These are phyloP conservation scores for Bryopsis sp. DNA, from an alignment of 139 green algal species.

Conservation along the genomic window DNA sequence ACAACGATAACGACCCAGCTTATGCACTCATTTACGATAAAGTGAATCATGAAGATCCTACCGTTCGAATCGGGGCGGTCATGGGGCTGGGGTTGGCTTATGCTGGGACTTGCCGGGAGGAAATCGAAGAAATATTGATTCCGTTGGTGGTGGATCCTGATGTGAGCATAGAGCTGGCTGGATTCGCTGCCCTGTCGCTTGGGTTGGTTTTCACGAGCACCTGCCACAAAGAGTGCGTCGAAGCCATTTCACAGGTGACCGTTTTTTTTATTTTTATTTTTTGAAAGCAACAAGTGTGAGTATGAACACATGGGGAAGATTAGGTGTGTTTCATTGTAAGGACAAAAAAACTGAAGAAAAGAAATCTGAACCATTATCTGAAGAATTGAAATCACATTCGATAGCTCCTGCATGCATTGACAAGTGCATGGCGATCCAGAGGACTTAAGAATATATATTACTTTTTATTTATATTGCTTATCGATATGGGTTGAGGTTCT, in stretches of 20 bases:
- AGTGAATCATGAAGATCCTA: conserved; percentile 63
- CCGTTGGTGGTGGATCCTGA: conserved; percentile 65
- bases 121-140: conserved; percentile 55
- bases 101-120: conserved; percentile 71
- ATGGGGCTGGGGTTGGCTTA: conserved; percentile 95
- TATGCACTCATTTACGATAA: conserved; percentile 92
- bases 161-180: conserved; percentile 67
- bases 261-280: no score
- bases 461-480: no score
- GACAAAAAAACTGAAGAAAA: neutral
- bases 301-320: no score
- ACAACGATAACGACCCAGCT: conserved; percentile 92
- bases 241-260: no score
- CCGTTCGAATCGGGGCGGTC: conserved; percentile 61
- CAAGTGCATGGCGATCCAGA: no score
- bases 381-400: neutral
- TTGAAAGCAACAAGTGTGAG: no score
- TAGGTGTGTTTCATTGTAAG: no score
- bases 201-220: conserved; percentile 81
- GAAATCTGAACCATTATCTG: neutral
- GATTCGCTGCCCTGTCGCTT: conserved; percentile 81
- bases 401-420: no score
- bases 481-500: neutral
- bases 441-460: no score
- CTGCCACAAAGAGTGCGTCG: conserved; percentile 41